These are phyloP conservation scores for Magnaporthiopsis rhizophila DNA, from an alignment of 2,329 filamentous ascomycete genomes.

Conservation along the genomic window DNA sequence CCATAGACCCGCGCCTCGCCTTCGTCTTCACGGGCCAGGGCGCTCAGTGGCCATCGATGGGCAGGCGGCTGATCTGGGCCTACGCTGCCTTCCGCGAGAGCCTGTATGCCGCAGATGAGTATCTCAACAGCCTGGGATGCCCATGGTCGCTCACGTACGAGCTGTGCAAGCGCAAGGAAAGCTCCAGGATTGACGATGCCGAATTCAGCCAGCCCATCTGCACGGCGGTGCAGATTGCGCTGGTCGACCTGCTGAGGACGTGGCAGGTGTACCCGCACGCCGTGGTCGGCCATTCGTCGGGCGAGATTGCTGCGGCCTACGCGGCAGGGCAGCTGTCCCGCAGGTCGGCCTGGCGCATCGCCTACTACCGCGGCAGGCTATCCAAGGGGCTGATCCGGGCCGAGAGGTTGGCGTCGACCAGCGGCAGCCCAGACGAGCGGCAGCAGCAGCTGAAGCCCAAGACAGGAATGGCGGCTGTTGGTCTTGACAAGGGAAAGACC, in stretches of 20 bases:
- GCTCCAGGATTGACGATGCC: constrained; percentile 12
- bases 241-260: constrained; percentile 29
- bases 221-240: constrained; percentile 29
- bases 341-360: constrained; percentile 27
- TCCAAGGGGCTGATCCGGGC: constrained; percentile 14
- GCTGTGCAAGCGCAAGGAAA: constrained; percentile 8
- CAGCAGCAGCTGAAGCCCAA: constrained; percentile 7
- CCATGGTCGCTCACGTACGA: constrained; percentile 7
- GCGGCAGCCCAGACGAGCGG: neutral
- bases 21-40: constrained; percentile 25
- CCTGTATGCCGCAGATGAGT: constrained; percentile 3
- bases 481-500: constrained; percentile 15
- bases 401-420: neutral
- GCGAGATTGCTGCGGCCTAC: constrained; percentile 38
- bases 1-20: constrained; percentile 7
- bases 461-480: constrained; percentile 20
- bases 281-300: constrained; percentile 34
- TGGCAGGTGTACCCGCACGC: constrained; percentile 24
- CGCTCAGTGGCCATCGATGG: constrained; percentile 24
- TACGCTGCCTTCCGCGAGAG: constrained; percentile 9
- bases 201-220: constrained; percentile 24
- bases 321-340: constrained; percentile 27
- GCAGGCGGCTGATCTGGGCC: constrained; percentile 18
- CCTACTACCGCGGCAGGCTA: constrained; percentile 31
- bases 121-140: constrained; percentile 10